A percentile compares a stretch with the other conserved stretches of the same genome.
These are phyloP conservation scores for Diaporthe capsici DNA, from an alignment of 2,329 filamentous ascomycete genomes.

Conservation along the genomic window DNA sequence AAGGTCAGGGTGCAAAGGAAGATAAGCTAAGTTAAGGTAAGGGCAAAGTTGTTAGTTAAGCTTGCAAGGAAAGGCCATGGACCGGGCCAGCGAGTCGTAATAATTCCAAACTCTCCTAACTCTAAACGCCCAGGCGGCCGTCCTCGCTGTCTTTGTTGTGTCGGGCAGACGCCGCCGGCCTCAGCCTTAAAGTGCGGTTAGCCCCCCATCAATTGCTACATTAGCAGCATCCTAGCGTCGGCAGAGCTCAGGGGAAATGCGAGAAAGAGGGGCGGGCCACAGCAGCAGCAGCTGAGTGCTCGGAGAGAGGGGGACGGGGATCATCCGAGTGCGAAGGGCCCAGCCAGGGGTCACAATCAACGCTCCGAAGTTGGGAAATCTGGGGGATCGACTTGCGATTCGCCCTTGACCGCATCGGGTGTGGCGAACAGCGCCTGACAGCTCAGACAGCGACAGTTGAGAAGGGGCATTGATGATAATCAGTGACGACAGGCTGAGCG, in stretches of 20 bases:
- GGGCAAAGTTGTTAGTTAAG: background rate
- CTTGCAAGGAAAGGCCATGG: slow-evolving; percentile 6
- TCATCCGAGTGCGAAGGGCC: background rate
- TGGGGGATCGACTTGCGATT: slow-evolving; percentile 31
- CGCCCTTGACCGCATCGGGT: slow-evolving; percentile 22
- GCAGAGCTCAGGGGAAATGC: slow-evolving; percentile 30
- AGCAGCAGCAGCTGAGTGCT: no score
- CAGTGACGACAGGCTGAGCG: background rate
- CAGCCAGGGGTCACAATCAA: background rate
- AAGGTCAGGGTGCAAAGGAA: background rate
- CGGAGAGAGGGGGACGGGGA: background rate
- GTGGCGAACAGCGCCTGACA: slow-evolving; percentile 7
- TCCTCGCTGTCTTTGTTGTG: background rate
- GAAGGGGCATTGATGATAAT: background rate
- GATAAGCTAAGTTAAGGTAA: background rate
- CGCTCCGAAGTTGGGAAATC: background rate
- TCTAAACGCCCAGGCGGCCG: slow-evolving; percentile 9
- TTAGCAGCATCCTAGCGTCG: slow-evolving; percentile 20
- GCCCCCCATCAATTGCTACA: slow-evolving; percentile 10
- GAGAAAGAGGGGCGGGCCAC: slow-evolving; percentile 13
- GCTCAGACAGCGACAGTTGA: background rate
- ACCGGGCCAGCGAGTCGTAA: slow-evolving; percentile 13
- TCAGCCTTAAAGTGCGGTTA: slow-evolving; percentile 24
- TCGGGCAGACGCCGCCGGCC: background rate
- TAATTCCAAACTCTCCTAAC: slow-evolving; percentile 7